A percentile compares a stretch with the other conserved stretches of the same genome.
Conservation (phyloP, 352 stramenopile genomes). For the Globisporangium iwayamae region DNA sequence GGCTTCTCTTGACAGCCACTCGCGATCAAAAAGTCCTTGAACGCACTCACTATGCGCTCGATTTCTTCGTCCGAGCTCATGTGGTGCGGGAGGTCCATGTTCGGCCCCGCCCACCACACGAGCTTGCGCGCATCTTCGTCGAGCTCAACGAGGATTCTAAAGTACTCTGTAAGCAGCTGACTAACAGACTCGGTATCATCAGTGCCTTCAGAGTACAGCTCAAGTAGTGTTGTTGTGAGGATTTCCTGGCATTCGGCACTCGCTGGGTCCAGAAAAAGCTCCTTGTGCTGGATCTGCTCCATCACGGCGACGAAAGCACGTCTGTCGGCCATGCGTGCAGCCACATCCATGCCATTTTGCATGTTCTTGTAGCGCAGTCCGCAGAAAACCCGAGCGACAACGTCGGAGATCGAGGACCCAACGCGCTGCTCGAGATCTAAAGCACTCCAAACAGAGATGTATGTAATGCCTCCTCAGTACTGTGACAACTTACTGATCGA, state of each 20-base stretch:
- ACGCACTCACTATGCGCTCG: constrained; percentile 28
- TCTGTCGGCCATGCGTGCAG: constrained; percentile 25
- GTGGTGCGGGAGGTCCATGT: constrained; percentile 68
- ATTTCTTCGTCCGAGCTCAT: constrained; percentile 58
- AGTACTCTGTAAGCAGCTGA: constrained; percentile 24
- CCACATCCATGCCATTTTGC: constrained; percentile 20
- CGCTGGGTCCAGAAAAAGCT: constrained; percentile 13
- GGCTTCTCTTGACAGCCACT: constrained; percentile 21
- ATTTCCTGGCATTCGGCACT: not conserved
- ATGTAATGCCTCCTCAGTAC: too few species aligned
- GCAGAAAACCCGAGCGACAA: constrained; percentile 41
- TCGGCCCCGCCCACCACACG: constrained; percentile 51
- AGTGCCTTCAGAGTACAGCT: constrained; percentile 28
- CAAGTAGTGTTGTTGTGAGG: constrained; percentile 11
- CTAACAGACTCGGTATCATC: not conserved
- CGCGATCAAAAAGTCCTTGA: constrained; percentile 31
- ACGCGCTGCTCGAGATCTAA: constrained; percentile 43
- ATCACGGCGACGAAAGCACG: constrained; percentile 33
- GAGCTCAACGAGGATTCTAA: constrained; percentile 17
- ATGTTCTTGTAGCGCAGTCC: constrained; percentile 32
- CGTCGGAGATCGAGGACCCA: constrained; percentile 14
- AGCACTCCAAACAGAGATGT: not conserved
- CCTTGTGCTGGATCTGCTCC: constrained; percentile 23
- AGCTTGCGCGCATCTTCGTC: constrained; percentile 22
- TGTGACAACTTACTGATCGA: too few species aligned